A percentile compares a stretch with the other conserved stretches of the same genome.
Conservation (phyloP, 345 rosid genomes). For the Geranium brycei region DNA sequence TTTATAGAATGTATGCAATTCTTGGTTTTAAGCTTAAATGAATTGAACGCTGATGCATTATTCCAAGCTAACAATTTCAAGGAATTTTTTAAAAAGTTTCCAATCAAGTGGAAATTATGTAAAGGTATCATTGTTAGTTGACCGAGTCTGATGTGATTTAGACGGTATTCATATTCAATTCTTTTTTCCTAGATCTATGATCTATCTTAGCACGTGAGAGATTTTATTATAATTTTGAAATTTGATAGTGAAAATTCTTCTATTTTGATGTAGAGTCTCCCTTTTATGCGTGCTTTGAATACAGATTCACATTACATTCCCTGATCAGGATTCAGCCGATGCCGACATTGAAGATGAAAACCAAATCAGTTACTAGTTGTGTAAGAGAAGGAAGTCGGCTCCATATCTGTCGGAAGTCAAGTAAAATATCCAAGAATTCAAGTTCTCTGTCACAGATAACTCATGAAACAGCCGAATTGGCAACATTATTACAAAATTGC, state of each 20-base stretch:
- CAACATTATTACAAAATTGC: neutral
- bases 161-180: neutral
- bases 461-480: neutral
- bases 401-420: conserved; percentile 7
- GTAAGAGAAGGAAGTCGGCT: conserved; percentile 7
- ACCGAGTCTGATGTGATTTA: too few relatives aligned
- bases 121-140: too few relatives aligned
- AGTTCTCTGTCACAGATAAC: conserved; percentile 2
- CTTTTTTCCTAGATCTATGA: too few relatives aligned
- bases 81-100: neutral
- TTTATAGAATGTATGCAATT: neutral
- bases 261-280: neutral
- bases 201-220: too few relatives aligned
- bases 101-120: too few relatives aligned
- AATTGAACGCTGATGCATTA: neutral
- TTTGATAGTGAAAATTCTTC: too few relatives aligned
- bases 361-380: conserved; percentile 3
- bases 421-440: conserved; percentile 11
- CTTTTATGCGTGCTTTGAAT: neutral
- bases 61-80: neutral
- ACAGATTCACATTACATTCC: neutral
- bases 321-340: neutral
- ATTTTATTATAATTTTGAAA: too few relatives aligned
- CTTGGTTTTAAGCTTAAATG: neutral
- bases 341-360: conserved; percentile 15